These are phyloP conservation scores for Fonsecaea pedrosoi DNA, from an alignment of 2,329 filamentous ascomycete species.

Conservation along the genomic window DNA sequence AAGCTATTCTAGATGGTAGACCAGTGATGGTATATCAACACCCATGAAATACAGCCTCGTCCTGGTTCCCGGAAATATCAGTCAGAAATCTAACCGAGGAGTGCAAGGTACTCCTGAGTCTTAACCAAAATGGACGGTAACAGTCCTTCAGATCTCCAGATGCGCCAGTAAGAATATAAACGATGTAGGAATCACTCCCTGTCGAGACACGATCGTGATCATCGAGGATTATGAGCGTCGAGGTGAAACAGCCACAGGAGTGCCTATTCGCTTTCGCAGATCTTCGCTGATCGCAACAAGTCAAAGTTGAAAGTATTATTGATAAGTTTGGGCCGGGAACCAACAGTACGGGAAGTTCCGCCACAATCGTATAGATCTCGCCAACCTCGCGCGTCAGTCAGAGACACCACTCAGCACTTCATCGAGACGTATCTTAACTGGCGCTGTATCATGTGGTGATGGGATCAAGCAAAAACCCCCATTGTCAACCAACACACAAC, in stretches of 20 bases:
- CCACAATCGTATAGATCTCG: constrained; percentile 46
- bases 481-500: constrained; percentile 39
- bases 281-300: constrained; percentile 45
- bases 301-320: constrained; percentile 44
- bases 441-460: constrained; percentile 55
- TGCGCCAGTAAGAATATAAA: no score
- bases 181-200: constrained; percentile 29
- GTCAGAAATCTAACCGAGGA: background rate
- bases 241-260: constrained; percentile 46
- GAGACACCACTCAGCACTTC: constrained; percentile 45
- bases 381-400: constrained; percentile 43
- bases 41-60: background rate
- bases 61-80: background rate
- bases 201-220: constrained; percentile 48
- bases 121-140: no score
- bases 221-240: constrained; percentile 52
- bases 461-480: constrained; percentile 48
- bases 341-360: constrained; percentile 34
- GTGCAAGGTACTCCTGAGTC: background rate
- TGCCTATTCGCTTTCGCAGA: constrained; percentile 46
- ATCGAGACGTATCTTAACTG: constrained; percentile 44
- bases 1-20: background rate
- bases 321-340: constrained; percentile 38
- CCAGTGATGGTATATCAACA: background rate
- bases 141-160: no score